Evolutionary conservation across 495 filamentous ascomycete species (phyloP), one percentile per base, ranked within the genome.

Genomic region (Lepidopterella palustris): DNA sequence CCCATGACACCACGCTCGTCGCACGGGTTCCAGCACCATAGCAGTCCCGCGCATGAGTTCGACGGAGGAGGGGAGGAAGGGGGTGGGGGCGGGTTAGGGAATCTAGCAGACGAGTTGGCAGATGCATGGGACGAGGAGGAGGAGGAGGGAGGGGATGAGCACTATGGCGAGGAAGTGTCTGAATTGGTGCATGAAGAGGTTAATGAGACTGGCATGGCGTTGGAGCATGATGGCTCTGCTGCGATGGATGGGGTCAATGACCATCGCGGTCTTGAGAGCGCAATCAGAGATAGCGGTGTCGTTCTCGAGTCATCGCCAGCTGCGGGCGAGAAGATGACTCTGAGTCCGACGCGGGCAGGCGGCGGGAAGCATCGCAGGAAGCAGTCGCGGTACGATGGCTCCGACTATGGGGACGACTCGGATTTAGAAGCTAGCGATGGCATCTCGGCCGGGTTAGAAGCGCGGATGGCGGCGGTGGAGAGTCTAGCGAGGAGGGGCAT

Each of bases 61-160:
- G 64, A 69, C 61, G 66, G 68, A 70, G 58, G 77, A 69, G 24
- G 65, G 61, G 61, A 74, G 70, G 67, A 74, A 59, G 42, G 68
- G 28, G 56, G 54, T 21, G 84, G 84, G 29, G 88, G 88, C 0
- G 67, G 64, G 25, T 73, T 93, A 20, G 90, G 90, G 31, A 95
- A 87, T 62, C 74, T 97, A 18, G 90, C 91, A 11, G 90, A 95
- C 63, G 89, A 93, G 65, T 73, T 87, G 25, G 84, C 81, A 15
- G 84, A 82, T 56, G 78, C 79, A 13, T 78, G 80, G 26, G 78
- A 78, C 23, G 79, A 82, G 73, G 68, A 80, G 15, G 80, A 81
- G 62, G 80, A 78, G 47, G 84, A 85, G 45, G 85, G 85, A 8
- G 79, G 76, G n/a, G n/a, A n/a, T n/a, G n/a, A n/a, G n/a, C n/a